Conservation (phyloP, 805 yeast genomes). For the Candida adriatica region DNA sequence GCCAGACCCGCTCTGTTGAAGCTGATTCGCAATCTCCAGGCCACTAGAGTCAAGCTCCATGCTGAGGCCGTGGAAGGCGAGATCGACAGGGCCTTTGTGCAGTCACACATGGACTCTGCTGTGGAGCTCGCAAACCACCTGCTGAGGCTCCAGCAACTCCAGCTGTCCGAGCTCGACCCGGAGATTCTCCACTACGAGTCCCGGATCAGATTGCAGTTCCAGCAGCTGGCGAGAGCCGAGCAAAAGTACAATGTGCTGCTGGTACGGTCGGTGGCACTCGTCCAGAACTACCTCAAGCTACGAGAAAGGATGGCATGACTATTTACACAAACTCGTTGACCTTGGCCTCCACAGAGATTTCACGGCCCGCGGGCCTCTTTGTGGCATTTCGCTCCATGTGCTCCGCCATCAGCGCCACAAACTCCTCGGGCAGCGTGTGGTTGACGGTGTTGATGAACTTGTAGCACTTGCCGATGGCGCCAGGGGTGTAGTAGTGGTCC, state of each 20-base stretch:
- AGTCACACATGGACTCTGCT: slow-evolving; percentile 3
- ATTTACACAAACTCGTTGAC: slow-evolving; percentile 11
- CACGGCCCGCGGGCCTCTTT: neutral
- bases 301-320: slow-evolving; percentile 14
- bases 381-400: neutral
- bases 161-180: neutral
- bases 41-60: slow-evolving; percentile 7
- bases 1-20: slow-evolving; percentile 1
- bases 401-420: neutral
- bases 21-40: slow-evolving; percentile 7
- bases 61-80: slow-evolving; percentile 3
- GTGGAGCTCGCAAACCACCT: neutral
- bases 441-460: neutral
- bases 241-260: slow-evolving; percentile 18
- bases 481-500: neutral
- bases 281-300: slow-evolving; percentile 21
- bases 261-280: slow-evolving; percentile 15
- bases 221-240: slow-evolving; percentile 10
- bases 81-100: slow-evolving; percentile 4
- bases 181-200: neutral
- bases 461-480: neutral
- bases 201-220: slow-evolving; percentile 1
- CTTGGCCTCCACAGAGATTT: neutral
- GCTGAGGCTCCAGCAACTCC: neutral
- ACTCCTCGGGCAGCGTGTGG: neutral